Percentiles rank a stretch among this genome's conserved stretches.
Evolutionary conservation across 2,329 filamentous ascomycete species (phyloP).

Genomic region (Exutisphaerella laricina): DNA sequence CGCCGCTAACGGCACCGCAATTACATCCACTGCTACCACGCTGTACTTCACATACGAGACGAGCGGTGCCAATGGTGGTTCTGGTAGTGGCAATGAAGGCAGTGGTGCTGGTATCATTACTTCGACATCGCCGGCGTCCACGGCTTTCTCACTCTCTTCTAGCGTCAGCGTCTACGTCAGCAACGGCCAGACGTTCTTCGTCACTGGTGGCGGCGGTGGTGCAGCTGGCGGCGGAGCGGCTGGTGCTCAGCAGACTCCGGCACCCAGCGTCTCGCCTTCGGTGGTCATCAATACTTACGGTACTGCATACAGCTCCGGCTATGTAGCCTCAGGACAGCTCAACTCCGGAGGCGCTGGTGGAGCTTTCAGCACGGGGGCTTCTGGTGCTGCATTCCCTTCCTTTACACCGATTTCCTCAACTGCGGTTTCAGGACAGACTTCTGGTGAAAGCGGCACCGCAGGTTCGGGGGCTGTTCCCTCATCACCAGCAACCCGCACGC

Average conservation of each 20-base stretch:
- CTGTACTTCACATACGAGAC: conserved; percentile 24
- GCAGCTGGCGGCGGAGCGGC: conserved; percentile 13
- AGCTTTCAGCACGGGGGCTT: conserved; percentile 12
- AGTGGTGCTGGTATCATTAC: conserved; percentile 20
- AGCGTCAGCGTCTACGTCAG: conserved; percentile 19
- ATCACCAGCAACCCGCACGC: conserved; percentile 2
- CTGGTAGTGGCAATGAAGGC: conserved; percentile 14
- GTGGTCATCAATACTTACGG: conserved; percentile 18
- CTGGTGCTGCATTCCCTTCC: conserved; percentile 6
- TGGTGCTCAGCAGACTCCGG: conserved; percentile 12
- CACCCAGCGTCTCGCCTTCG: conserved; percentile 11
- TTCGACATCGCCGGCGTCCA: conserved; percentile 13
- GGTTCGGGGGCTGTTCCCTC: conserved; percentile 3
- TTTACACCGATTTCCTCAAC: conserved; percentile 7
- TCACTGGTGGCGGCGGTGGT: conserved; percentile 12
- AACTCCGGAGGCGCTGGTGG: conserved; percentile 15
- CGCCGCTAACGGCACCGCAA: conserved; percentile 20
- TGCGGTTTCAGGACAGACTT: conserved; percentile 2
- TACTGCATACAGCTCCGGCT: conserved; percentile 23
- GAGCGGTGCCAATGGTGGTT: conserved; percentile 18
- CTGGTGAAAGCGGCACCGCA: conserved; percentile 5
- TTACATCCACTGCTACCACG: conserved; percentile 24
- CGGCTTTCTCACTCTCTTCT: conserved; percentile 4
- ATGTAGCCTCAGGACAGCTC: conserved; percentile 14
- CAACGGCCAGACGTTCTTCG: conserved; percentile 8